A percentile compares a stretch with the other conserved stretches of the same genome.
Conservation (phyloP, 2,329 filamentous ascomycete genomes). For the Beauveria caledonica region DNA sequence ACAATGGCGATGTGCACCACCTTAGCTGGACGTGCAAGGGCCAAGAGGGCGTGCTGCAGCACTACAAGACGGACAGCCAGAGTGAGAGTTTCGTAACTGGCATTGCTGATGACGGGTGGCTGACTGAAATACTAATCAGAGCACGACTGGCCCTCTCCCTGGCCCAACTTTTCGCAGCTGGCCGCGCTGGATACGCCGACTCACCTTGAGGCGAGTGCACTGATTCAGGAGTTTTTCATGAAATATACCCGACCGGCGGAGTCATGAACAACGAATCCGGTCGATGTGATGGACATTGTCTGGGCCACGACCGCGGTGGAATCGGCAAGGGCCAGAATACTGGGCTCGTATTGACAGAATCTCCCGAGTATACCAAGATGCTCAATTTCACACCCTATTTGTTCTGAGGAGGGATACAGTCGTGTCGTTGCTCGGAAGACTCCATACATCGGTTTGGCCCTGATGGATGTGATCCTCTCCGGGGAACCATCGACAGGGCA, state of each 20-base stretch:
- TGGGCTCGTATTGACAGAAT: not conserved
- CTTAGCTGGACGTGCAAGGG: constrained; percentile 33
- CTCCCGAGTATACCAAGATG: not conserved
- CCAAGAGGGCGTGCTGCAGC: constrained; percentile 29
- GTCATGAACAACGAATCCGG: not conserved
- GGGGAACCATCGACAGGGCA: not conserved
- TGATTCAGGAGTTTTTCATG: constrained; percentile 38
- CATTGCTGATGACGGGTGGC: not conserved
- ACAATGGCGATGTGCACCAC: constrained; percentile 34
- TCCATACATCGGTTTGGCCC: not conserved
- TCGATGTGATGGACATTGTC: too few species aligned
- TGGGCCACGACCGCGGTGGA: not conserved
- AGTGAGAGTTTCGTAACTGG: constrained; percentile 15
- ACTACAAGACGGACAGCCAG: constrained; percentile 36
- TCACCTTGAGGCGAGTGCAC: constrained; percentile 33
- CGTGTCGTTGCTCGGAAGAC: not conserved
- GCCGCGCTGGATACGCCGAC: constrained; percentile 31
- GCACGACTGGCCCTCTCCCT: constrained; percentile 38
- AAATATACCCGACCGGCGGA: constrained; percentile 19
- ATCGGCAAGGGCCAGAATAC: not conserved
- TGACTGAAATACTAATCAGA: constrained; percentile 16
- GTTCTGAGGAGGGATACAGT: not conserved
- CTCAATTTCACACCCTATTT: not conserved
- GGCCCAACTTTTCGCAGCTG: constrained; percentile 35
- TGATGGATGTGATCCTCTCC: not conserved